Conservation (phyloP, 805 yeast species). For the Metschnikowia orientalis region DNA sequence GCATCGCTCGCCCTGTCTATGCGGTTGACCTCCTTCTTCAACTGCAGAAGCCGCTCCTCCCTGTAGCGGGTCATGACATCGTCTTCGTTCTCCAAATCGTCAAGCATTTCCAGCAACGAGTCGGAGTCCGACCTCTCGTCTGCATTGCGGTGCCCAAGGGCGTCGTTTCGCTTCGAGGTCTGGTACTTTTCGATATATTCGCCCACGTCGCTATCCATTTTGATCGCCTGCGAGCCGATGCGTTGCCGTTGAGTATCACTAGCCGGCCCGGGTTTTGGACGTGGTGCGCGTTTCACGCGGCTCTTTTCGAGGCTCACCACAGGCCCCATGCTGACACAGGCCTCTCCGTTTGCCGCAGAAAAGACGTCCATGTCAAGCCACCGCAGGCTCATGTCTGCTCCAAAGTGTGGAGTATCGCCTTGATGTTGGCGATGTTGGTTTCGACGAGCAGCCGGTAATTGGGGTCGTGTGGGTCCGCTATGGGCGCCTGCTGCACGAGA, state of each 20-base stretch:
- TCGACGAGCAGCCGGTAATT: constrained; percentile 18
- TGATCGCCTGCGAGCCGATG: too few relatives aligned
- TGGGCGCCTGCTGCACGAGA: constrained; percentile 13
- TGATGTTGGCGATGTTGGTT: constrained; percentile 18
- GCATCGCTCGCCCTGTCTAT: constrained; percentile 22
- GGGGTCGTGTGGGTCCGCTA: not conserved
- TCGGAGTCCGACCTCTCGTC: constrained; percentile 37
- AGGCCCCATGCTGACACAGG: too few relatives aligned
- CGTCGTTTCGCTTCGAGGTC: constrained; percentile 28
- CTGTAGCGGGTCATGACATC: constrained; percentile 46
- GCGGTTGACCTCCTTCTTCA: constrained; percentile 41
- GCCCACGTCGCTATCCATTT: constrained; percentile 33
- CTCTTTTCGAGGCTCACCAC: too few relatives aligned
- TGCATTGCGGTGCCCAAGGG: constrained; percentile 16
- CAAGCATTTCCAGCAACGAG: constrained; percentile 38
- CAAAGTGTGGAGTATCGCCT: constrained; percentile 14
- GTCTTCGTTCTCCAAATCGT: constrained; percentile 47
- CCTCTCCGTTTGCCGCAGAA: too few relatives aligned
- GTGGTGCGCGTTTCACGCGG: too few relatives aligned
- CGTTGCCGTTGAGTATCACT: too few relatives aligned
- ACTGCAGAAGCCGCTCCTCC: constrained; percentile 59
- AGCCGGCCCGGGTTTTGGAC: too few relatives aligned
- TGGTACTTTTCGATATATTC: constrained; percentile 43
- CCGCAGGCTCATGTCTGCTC: constrained; percentile 2
- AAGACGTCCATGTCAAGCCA: not conserved